These are phyloP conservation scores for Ceratobasidium theobromae DNA, from an alignment of 1,284 basidiomycete species.

Conservation along the genomic window DNA sequence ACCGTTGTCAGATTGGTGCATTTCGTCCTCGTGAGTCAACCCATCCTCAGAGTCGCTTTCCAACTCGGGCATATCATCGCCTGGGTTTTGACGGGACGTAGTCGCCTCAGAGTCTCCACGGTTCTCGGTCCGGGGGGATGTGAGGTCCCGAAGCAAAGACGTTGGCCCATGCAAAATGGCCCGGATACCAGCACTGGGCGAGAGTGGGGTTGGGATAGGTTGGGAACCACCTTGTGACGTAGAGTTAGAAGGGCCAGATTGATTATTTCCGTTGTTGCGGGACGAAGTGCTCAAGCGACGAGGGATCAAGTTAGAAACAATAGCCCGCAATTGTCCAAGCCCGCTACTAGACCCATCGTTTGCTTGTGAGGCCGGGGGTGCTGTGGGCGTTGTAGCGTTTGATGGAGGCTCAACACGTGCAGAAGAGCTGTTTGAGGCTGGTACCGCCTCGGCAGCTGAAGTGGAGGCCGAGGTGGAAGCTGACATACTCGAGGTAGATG, in stretches of 20 bases:
- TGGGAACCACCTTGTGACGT: neutral
- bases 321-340: constrained; percentile 3
- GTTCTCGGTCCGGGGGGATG: neutral
- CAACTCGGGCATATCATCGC: constrained; percentile 5
- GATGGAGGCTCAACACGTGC: neutral
- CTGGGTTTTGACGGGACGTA: neutral
- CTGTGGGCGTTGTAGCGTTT: neutral
- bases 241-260: neutral
- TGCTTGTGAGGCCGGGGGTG: neutral
- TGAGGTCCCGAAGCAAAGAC: constrained; percentile 1
- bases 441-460: neutral
- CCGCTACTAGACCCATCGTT: neutral
- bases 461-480: neutral
- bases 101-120: neutral
- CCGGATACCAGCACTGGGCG: neutral
- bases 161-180: constrained; percentile 7
- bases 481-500: neutral
- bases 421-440: neutral
- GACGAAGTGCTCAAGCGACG: constrained; percentile 4
- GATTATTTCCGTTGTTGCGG: neutral
- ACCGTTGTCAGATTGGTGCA: neutral
- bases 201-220: neutral
- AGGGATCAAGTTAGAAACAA: constrained; percentile 17
- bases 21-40: neutral
- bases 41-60: constrained; percentile 7